phyloP scores from a whole-genome alignment of 176 grass and related monocot species.

The Metroxylon sagu region DNA sequence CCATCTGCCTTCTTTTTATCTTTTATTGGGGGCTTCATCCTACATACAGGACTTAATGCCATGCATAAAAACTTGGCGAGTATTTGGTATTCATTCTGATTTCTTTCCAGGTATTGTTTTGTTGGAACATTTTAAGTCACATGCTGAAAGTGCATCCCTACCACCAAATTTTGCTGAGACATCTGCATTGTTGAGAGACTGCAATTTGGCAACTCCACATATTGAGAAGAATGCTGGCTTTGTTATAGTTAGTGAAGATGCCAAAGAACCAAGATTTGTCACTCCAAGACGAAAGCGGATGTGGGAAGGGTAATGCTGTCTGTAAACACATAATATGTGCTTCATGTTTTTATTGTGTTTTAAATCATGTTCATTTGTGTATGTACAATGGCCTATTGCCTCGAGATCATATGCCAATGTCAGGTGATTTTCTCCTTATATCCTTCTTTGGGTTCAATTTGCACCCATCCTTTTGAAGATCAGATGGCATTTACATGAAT shows the following conservation, averaged over 20 bases:
- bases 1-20: too few species aligned
- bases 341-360: neutral
- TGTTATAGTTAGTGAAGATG: neutral
- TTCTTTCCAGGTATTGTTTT: slow-evolving; percentile 37
- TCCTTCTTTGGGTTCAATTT: too few species aligned
- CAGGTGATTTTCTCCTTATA: too few species aligned
- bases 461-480: too few species aligned
- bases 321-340: neutral
- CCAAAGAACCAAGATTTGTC: slow-evolving; percentile 3
- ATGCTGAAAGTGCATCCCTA: slow-evolving; percentile 3
- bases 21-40: too few species aligned
- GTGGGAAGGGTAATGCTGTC: slow-evolving; percentile 34
- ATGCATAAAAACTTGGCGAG: too few species aligned
- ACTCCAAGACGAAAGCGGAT: slow-evolving; percentile 20
- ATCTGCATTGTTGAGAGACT: slow-evolving; percentile 26
- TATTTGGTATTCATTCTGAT: neutral
- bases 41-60: too few species aligned
- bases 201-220: neutral
- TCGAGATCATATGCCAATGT: too few species aligned
- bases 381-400: too few species aligned
- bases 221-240: neutral
- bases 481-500: too few species aligned
- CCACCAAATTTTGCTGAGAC: slow-evolving; percentile 24
- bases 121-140: slow-evolving; percentile 40
- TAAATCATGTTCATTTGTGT: neutral